Conservation (phyloP, 108 stramenopile species). For the Cyclotella choctawhatcheeana region DNA sequence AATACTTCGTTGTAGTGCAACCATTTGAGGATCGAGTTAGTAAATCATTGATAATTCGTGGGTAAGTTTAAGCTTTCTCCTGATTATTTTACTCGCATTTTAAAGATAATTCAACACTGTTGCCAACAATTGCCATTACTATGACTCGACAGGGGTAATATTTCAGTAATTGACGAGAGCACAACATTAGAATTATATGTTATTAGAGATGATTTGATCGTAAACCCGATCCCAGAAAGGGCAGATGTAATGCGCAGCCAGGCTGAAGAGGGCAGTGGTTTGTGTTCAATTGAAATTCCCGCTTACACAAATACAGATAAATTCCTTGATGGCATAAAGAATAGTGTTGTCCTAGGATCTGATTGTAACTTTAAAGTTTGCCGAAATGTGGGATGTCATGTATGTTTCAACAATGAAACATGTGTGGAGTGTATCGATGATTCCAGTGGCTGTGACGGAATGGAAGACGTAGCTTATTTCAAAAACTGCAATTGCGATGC, state of each 20-base stretch:
- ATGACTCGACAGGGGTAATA: neutral
- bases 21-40: conserved; percentile 9
- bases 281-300: conserved; percentile 14
- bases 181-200: conserved; percentile 24
- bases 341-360: neutral
- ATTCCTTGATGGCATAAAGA: neutral
- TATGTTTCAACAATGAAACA: neutral
- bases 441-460: neutral
- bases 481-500: conserved; percentile 21
- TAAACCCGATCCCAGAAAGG: conserved; percentile 1
- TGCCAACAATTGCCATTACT: too few species aligned
- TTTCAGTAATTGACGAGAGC: conserved; percentile 3
- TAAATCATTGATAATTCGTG: too few species aligned
- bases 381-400: neutral
- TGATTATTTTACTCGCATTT: too few species aligned
- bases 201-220: neutral
- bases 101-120: too few species aligned
- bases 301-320: neutral
- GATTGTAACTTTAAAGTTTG: neutral
- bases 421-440: neutral
- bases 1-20: conserved; percentile 19
- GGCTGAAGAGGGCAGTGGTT: neutral
- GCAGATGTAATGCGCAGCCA: neutral
- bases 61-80: too few species aligned
- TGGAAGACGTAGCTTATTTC: conserved; percentile 8